Evolutionary conservation across 768 basidiomycete genomes (phyloP).

Genomic region (Boletus eberwhitei): DNA sequence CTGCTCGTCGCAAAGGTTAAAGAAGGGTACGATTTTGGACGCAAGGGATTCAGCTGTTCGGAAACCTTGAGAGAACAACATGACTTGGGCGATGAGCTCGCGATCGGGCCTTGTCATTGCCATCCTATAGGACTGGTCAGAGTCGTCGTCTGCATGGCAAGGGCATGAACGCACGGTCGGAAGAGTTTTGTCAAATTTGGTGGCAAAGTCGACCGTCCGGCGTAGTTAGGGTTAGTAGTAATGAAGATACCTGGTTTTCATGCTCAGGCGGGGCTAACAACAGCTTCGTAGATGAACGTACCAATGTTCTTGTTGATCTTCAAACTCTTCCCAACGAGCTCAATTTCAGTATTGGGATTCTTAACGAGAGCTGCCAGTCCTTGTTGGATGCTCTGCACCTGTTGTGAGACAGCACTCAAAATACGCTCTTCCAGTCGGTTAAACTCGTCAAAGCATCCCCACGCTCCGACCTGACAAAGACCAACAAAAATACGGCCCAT

Average conservation of each 20-base stretch:
- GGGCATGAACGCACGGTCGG: slow-evolving; percentile 65
- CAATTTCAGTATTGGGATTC: slow-evolving; percentile 88
- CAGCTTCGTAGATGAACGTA: slow-evolving; percentile 22
- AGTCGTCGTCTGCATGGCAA: neutral
- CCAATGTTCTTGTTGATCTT: slow-evolving; percentile 95
- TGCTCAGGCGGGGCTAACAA: slow-evolving; percentile 1
- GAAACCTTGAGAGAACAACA: slow-evolving; percentile 99
- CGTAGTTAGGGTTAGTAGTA: slow-evolving; percentile 98
- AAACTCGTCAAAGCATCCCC: slow-evolving; percentile 98
- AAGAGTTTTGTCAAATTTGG: slow-evolving; percentile 91
- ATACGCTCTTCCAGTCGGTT: slow-evolving; percentile 98
- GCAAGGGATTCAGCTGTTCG: slow-evolving; percentile 96
- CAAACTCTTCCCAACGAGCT: slow-evolving; percentile 90
- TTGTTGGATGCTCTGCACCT: slow-evolving; percentile 98
- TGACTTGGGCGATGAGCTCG: slow-evolving; percentile 98
- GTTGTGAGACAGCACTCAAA: slow-evolving; percentile 95
- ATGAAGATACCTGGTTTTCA: slow-evolving; percentile 82
- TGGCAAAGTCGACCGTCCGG: slow-evolving; percentile 88
- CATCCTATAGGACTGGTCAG: slow-evolving; percentile 56
- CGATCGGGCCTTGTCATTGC: slow-evolving; percentile 99
- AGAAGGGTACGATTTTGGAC: slow-evolving; percentile 98
- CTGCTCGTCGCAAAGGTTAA: slow-evolving; percentile 97
- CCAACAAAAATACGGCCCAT: slow-evolving; percentile 99
- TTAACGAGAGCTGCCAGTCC: slow-evolving; percentile 80
- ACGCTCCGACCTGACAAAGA: slow-evolving; percentile 97